These are phyloP conservation scores for Cryptococcus deneoformans DNA, from an alignment of 1,284 basidiomycete species.

Conservation along the genomic window DNA sequence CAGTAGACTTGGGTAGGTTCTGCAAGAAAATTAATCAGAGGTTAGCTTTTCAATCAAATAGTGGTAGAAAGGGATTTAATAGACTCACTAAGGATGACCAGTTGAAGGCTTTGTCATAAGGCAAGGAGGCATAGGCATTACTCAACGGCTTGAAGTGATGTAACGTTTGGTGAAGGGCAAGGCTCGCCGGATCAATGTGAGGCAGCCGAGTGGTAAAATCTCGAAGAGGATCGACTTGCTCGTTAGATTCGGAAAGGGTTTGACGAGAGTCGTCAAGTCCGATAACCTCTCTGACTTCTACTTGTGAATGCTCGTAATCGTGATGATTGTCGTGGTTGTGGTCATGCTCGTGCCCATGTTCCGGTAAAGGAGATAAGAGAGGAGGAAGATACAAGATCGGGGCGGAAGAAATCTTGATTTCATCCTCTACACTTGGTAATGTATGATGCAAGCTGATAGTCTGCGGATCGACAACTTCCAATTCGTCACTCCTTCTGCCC, in stretches of 20 bases:
- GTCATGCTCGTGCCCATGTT: constrained; percentile 26
- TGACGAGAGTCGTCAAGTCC: background rate
- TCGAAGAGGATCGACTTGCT: constrained; percentile 8
- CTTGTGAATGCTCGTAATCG: background rate
- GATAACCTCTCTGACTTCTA: background rate
- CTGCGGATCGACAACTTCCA: constrained; percentile 3
- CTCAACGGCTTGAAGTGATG: constrained; percentile 68
- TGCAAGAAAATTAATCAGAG: constrained; percentile 4
- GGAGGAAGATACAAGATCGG: constrained; percentile 76
- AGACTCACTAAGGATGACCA: constrained; percentile 63
- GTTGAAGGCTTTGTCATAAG: constrained; percentile 78
- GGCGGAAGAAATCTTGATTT: constrained; percentile 43
- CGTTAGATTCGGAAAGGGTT: background rate
- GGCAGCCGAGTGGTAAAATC: constrained; percentile 70
- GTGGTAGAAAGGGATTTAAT: too few relatives aligned
- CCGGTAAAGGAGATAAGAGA: constrained; percentile 63
- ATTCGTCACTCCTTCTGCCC: background rate
- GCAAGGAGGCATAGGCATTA: constrained; percentile 59
- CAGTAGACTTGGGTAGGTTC: constrained; percentile 21
- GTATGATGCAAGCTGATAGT: constrained; percentile 9
- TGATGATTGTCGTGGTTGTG: constrained; percentile 19
- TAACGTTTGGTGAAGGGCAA: constrained; percentile 79
- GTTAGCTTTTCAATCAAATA: background rate
- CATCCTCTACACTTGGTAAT: constrained; percentile 8
- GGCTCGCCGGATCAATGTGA: constrained; percentile 72